Conservation (phyloP, 805 yeast genomes). For the Hanseniaspora thailandica region DNA sequence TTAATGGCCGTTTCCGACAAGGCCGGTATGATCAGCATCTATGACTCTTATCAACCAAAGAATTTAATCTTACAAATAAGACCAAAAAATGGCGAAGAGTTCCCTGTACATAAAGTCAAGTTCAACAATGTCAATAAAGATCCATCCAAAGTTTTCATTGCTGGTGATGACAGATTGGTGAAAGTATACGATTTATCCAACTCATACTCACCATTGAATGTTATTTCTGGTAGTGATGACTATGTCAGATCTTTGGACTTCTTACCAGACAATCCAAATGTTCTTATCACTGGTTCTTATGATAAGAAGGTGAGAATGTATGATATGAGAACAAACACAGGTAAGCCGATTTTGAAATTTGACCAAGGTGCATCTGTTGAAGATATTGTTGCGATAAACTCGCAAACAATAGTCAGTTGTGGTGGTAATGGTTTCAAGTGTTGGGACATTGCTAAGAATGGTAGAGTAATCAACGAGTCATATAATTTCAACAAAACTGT, state of each 20-base stretch:
- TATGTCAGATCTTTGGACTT: slow-evolving; percentile 75
- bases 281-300: slow-evolving; percentile 86
- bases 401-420: slow-evolving; percentile 61
- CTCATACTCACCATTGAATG: slow-evolving; percentile 57
- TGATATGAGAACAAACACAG: slow-evolving; percentile 53
- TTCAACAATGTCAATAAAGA: slow-evolving; percentile 72
- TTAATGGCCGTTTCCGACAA: slow-evolving; percentile 91
- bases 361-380: slow-evolving; percentile 77
- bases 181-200: slow-evolving; percentile 80
- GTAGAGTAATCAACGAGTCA: slow-evolving; percentile 52
- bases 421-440: slow-evolving; percentile 75
- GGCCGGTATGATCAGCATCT: slow-evolving; percentile 81
- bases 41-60: slow-evolving; percentile 71
- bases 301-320: slow-evolving; percentile 77
- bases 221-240: slow-evolving; percentile 68
- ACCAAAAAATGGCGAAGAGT: slow-evolving; percentile 52
- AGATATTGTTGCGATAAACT: slow-evolving; percentile 62
- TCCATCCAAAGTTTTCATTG: slow-evolving; percentile 53
- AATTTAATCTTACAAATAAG: slow-evolving; percentile 65
- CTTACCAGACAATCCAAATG: slow-evolving; percentile 61
- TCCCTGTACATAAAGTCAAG: slow-evolving; percentile 82
- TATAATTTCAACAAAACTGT: slow-evolving; percentile 89
- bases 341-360: slow-evolving; percentile 49
- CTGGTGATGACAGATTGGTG: slow-evolving; percentile 81
- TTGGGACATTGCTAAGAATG: slow-evolving; percentile 73